phyloP scores from a whole-genome alignment of 345 rosid species.

The Eucalyptus sideroxylon region DNA sequence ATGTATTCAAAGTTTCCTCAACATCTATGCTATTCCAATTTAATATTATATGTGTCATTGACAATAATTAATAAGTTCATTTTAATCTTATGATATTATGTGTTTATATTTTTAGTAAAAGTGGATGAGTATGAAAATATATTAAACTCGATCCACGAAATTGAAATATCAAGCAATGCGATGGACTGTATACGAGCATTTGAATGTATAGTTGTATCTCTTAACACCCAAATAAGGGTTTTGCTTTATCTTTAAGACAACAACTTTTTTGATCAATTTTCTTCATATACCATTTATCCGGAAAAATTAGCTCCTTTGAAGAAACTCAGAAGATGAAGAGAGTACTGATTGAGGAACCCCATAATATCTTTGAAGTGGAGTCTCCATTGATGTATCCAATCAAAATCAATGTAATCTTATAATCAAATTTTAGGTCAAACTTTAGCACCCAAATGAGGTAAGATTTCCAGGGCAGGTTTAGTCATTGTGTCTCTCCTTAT shows the following conservation, averaged over 20 bases:
- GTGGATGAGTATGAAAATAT: background rate
- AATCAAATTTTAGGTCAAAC: background rate
- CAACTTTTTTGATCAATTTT: background rate
- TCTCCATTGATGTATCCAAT: background rate
- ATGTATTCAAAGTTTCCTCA: background rate
- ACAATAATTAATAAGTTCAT: background rate
- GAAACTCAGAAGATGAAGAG: background rate
- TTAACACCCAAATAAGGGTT: background rate
- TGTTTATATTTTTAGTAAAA: background rate
- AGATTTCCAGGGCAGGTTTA: background rate
- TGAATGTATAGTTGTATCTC: background rate
- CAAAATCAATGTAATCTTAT: background rate
- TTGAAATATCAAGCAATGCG: background rate
- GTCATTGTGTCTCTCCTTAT: background rate
- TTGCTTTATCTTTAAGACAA: background rate
- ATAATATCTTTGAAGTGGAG: background rate
- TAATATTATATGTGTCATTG: background rate
- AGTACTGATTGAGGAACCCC: background rate
- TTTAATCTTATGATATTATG: background rate
- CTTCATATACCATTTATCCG: background rate
- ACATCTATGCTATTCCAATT: background rate
- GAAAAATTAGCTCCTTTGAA: background rate
- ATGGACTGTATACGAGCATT: background rate
- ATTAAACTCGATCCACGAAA: background rate
- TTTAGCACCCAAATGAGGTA: background rate